Evolutionary conservation across 2,329 filamentous ascomycete species (phyloP), one percentile per base, ranked within the genome.

Genomic region (Colletotrichum euphorbiae): DNA sequence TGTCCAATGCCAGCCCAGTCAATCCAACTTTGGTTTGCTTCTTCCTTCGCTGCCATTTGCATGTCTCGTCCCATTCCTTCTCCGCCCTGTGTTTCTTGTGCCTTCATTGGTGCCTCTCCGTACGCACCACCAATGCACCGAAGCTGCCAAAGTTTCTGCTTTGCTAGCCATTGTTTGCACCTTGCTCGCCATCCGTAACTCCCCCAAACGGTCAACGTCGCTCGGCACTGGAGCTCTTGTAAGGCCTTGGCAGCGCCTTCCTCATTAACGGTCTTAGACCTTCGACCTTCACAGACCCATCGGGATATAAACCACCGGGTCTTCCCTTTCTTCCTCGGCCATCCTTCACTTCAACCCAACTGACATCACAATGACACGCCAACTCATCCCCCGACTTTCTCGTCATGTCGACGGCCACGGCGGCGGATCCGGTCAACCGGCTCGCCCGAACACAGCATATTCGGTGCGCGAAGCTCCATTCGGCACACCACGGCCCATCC

Each of bases 361-460:
- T 38, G 13, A 36, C 31, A 9, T 24, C 59, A 58, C 19, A 55
- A 71, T 71, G 70, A 70, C 68, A 40, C 70, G 68, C 36, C 68
- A 70, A 43, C 12, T 59, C 13, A 38, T 57, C 28, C 70, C 60
- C 7, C 64, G 62, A 21, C 70, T 71, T 42, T 71, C 70, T 46
- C 70, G 70, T 15, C 70, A 71, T 51, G 38, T 63, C 43, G 70
- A 70, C 31, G 56, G 59, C 31, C 61, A 59, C 38, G 57, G 63
- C 28, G 63, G 65, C 38, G 59, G 63, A 7, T 62, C 59, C 33
- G 60, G 63, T 12, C 59, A 69, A 40, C 15, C 64, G 21, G 42
- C 17, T 17, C 56, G 52, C 17, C 48, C 50, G 57, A 64, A 52
- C 36, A 38, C 46, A 17, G 42, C 56, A 21, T 70, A 71, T 54